These are phyloP conservation scores for Chamaenerion angustifolium DNA, from an alignment of 345 rosid species.

Conservation along the genomic window DNA sequence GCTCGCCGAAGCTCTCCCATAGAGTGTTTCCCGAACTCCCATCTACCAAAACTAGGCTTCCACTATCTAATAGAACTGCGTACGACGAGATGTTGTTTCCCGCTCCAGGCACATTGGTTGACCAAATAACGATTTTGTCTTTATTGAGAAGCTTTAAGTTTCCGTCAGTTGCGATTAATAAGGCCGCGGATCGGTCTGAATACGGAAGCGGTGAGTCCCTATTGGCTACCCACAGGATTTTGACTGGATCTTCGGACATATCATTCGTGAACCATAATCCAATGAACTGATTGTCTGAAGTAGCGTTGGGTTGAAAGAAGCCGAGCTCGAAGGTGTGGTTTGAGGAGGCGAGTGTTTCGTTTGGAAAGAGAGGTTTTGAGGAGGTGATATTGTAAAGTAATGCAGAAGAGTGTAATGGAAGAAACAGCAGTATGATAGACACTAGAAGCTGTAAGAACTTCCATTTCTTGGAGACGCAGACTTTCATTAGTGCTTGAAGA, in stretches of 20 bases:
- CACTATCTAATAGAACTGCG: slow-evolving; percentile 12
- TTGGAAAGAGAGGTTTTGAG: not conserved
- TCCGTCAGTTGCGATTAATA: slow-evolving; percentile 9
- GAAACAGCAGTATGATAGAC: no score
- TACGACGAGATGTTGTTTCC: not conserved
- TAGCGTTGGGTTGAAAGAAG: slow-evolving; percentile 2
- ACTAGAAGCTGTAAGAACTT: no score
- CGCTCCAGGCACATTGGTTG: not conserved
- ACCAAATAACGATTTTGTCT: slow-evolving; percentile 12
- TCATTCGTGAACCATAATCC: slow-evolving; percentile 4
- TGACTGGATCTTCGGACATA: not conserved
- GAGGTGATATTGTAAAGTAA: not conserved
- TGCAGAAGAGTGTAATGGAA: not conserved
- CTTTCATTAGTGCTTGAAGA: no score
- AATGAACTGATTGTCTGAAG: not conserved
- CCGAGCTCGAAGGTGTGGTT: slow-evolving; percentile 5
- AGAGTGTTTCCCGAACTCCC: not conserved
- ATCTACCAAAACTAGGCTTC: slow-evolving; percentile 16
- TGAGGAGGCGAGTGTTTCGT: slow-evolving; percentile 1
- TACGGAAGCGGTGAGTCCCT: slow-evolving; percentile 16
- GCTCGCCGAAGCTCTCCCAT: slow-evolving; percentile 30
- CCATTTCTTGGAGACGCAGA: no score
- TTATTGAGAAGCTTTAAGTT: slow-evolving; percentile 14
- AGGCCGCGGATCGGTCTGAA: slow-evolving; percentile 1
- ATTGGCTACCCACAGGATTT: slow-evolving; percentile 28